These are phyloP conservation scores for Stylosanthes scabra DNA, from an alignment of 331 rosid species.

Conservation along the genomic window DNA sequence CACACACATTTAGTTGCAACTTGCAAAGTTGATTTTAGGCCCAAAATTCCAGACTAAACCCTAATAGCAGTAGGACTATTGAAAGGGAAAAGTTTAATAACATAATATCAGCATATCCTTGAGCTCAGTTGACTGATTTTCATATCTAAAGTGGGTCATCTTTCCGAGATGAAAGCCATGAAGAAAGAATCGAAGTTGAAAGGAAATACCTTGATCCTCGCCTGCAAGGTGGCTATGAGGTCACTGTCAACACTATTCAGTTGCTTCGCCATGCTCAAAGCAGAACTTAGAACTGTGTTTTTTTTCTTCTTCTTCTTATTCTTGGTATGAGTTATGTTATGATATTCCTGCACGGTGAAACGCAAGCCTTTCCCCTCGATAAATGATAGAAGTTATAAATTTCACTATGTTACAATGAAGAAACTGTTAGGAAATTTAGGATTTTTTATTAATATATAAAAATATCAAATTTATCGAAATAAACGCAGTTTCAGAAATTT, in stretches of 20 bases:
- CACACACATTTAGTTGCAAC: neutral
- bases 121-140: neutral
- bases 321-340: too few species aligned
- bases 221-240: slow-evolving; percentile 49
- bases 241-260: slow-evolving; percentile 40
- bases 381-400: too few species aligned
- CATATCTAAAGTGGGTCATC: neutral
- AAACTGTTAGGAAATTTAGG: too few species aligned
- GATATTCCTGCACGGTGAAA: too few species aligned
- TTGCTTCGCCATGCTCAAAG: slow-evolving; percentile 47
- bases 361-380: too few species aligned
- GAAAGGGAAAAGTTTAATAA: neutral
- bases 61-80: neutral
- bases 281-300: neutral
- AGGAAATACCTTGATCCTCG: slow-evolving; percentile 69
- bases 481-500: too few species aligned
- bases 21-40: slow-evolving; percentile 1
- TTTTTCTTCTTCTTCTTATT: too few species aligned
- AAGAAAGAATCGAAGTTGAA: slow-evolving; percentile 3
- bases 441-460: too few species aligned
- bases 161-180: neutral
- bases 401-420: too few species aligned
- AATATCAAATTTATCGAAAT: too few species aligned
- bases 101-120: slow-evolving; percentile 14
- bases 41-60: neutral